Evolutionary conservation across 306 rosid genomes (phyloP), one percentile per base, ranked within the genome.

Genomic region (Acacia melanoxylon): DNA sequence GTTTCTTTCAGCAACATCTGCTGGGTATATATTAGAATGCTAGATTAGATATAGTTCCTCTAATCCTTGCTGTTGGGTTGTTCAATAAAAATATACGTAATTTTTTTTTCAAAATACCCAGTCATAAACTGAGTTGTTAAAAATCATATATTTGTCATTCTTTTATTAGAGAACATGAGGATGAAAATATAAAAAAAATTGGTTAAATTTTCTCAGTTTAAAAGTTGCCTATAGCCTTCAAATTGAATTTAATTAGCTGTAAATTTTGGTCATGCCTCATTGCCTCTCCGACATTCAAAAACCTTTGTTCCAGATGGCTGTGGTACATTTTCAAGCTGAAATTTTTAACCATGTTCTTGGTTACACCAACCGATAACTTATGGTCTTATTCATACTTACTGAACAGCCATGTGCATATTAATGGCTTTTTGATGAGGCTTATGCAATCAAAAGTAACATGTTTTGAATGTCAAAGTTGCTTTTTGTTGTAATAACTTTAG

Each of bases 361-460:
- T 74, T 65, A 13, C 20, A 35, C 45, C 54, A 17, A 52, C 61
- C 52, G 41, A 62, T 4, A 49, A 41, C 35, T 22, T 48, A 19
- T 20, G 85, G 69, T 5, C 29, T 49, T 81, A 51, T 74, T 37
- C 45, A 51, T 74, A 31, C 70, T 66, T 15, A 35, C 61, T 76
- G n/a, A 52, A 68, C 62, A 14, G 37, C 19, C 54, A 24, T 35
- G 17, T 74, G 35, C 44, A 4, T 44, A 24, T 75, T 48, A 75
- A 66, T 52, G 48, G 45, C 13, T 40, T 74, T 73, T 35, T 17
- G 24, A 48, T 49, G 49, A 37, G 70, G 49, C 63, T 44, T 33
- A 48, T 44, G 33, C 66, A 76, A 12, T 44, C 49, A 62, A 76
- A 67, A 75, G 58, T 51, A 75, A 29, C 46, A 44, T 31, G 31